phyloP scores from a whole-genome alignment of 2,329 filamentous ascomycete genomes.

The Raffaelea arxii region DNA sequence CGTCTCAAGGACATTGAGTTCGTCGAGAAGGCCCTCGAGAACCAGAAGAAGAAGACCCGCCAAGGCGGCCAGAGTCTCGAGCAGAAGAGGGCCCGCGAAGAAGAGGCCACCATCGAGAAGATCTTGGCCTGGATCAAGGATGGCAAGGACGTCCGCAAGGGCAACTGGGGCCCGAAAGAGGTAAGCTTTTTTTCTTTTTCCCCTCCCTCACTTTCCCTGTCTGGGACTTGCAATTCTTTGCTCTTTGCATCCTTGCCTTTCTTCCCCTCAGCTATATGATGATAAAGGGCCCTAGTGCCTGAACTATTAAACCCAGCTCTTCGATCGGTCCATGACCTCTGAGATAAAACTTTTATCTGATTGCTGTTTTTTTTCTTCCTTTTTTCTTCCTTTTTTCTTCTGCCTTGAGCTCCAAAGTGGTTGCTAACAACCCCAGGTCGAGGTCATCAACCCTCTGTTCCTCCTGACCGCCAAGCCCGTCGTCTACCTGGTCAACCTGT shows the following conservation, averaged over 20 bases:
- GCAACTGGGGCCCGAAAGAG: constrained; percentile 86
- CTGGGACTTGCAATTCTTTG: constrained; percentile 11
- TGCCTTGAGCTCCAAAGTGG: neutral
- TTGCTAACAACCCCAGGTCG: constrained; percentile 53
- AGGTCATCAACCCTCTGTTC: constrained; percentile 94
- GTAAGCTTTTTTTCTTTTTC: constrained; percentile 45
- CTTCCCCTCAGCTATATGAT: constrained; percentile 57
- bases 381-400: neutral
- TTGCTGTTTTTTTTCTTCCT: constrained; percentile 10
- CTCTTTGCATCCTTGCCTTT: neutral
- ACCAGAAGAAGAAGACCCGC: constrained; percentile 85
- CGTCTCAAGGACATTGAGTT: constrained; percentile 99
- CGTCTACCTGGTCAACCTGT: constrained; percentile 93
- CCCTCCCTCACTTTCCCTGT: constrained; percentile 8
- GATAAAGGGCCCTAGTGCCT: constrained; percentile 94
- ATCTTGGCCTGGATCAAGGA: constrained; percentile 72
- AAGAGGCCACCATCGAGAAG: constrained; percentile 89
- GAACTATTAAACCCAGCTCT: constrained; percentile 98
- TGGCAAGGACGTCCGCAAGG: constrained; percentile 90
- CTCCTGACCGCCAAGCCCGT: constrained; percentile 94
- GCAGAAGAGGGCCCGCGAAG: constrained; percentile 94
- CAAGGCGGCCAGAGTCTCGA: constrained; percentile 91
- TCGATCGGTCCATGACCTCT: constrained; percentile 86
- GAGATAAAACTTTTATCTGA: constrained; percentile 79
- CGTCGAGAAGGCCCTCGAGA: constrained; percentile 87